Conservation (phyloP, 306 rosid genomes). For the Aeschynomene evenia region DNA sequence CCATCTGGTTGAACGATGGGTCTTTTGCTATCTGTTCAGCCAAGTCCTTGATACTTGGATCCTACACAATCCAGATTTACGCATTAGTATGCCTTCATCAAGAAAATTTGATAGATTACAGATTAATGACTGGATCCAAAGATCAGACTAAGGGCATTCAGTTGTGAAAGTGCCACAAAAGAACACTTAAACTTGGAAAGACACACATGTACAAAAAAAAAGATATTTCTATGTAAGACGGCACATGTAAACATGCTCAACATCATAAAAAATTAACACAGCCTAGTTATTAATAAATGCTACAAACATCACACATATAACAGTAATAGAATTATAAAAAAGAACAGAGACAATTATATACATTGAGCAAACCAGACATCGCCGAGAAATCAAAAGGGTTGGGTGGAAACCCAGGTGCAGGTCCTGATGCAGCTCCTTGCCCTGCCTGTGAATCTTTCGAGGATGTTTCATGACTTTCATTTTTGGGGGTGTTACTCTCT, state of each 20-base stretch:
- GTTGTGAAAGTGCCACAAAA: too few relatives aligned
- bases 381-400: slow-evolving; percentile 95
- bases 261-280: slow-evolving; percentile 19
- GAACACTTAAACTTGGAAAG: neutral
- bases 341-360: slow-evolving; percentile 27
- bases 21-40: slow-evolving; percentile 97
- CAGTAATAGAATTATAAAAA: neutral
- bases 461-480: slow-evolving; percentile 39
- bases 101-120: neutral
- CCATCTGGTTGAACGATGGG: slow-evolving; percentile 98
- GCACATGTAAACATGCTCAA: neutral
- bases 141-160: slow-evolving; percentile 17
- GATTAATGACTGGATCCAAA: slow-evolving; percentile 11
- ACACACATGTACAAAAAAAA: slow-evolving; percentile 4
- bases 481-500: slow-evolving; percentile 51
- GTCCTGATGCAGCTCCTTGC: slow-evolving; percentile 44
- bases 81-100: slow-evolving; percentile 16
- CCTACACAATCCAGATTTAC: slow-evolving; percentile 47
- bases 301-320: neutral
- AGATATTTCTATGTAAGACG: neutral
- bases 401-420: slow-evolving; percentile 53
- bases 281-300: neutral
- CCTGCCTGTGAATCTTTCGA: slow-evolving; percentile 50
- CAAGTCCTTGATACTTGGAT: slow-evolving; percentile 95
- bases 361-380: slow-evolving; percentile 96